Evolutionary conservation across 2,329 filamentous ascomycete species (phyloP), one percentile per base, ranked within the genome.

Genomic region (Colletotrichum theobromicola): DNA sequence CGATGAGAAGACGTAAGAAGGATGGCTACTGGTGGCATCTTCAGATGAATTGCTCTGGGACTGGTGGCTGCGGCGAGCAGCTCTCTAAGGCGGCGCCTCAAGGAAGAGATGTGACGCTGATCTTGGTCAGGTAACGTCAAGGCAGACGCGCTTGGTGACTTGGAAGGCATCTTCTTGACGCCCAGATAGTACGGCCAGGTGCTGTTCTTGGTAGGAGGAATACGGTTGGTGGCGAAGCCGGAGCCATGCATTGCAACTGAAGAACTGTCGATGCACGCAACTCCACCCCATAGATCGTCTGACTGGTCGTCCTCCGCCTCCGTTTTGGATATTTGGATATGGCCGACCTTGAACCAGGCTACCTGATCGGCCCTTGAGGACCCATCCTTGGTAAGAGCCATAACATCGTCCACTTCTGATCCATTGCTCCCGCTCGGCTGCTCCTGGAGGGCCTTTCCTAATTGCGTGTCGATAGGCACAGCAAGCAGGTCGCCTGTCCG

Each of bases 171-270:
- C 76, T 91, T 91, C 83, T 92, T 94, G 69, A 94, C 88, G 1
- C 95, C 94, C 2, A 98, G 89, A 83, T 98, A 99, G 81, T 96
- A 97, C 76, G 94, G 93, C 96, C 96, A 98, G 21, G 92, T 92
- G 81, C 91, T 98, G 72, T 91, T 90, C 76, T 93, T 91, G 1
- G 92, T 93, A 8, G 94, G 92, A 0, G 96, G 96, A 8, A 98
- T 89, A 66, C 93, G 93, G 79, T 94, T 93, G 60, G 94, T 94
- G 80, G 95, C 94, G 77, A 94, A 97, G 5, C 97, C 97, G 42
- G 96, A 95, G 80, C 98, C 95, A 73, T 96, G 94, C 88, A 98
- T 96, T 74, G 95, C 94, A 5, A 97, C 97, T 73, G 93, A 94
- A 8, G 93, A 91, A 58, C 94, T 94, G 82, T 98, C 96, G 63